These are phyloP conservation scores for Dryadomyces sulphureus DNA, from an alignment of 2,329 filamentous ascomycete species.

Conservation along the genomic window DNA sequence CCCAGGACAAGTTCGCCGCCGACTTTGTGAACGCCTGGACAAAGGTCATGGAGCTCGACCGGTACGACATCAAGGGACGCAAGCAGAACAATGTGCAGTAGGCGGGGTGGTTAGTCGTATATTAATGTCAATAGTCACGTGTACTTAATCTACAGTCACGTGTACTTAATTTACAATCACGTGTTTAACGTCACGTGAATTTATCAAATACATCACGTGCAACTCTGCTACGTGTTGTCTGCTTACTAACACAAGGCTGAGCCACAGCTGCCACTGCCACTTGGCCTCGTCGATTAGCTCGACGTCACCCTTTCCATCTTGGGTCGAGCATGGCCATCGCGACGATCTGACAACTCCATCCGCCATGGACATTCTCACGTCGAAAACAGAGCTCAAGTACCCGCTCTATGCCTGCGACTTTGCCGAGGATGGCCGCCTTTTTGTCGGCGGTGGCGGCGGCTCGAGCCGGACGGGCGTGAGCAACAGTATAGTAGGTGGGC, in stretches of 20 bases:
- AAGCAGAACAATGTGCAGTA: constrained; percentile 2
- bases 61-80: constrained; percentile 35
- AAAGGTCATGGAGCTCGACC: constrained; percentile 62
- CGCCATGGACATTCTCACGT: constrained; percentile 24
- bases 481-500: constrained; percentile 62
- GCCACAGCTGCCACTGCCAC: too few relatives aligned
- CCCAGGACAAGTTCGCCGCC: constrained; percentile 47
- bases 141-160: too few relatives aligned
- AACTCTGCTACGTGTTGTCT: too few relatives aligned
- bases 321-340: not conserved
- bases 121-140: too few relatives aligned
- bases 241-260: too few relatives aligned
- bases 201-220: too few relatives aligned
- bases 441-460: constrained; percentile 81
- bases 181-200: too few relatives aligned
- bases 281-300: too few relatives aligned
- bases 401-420: constrained; percentile 82
- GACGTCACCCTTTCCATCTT: not conserved
- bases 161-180: too few relatives aligned
- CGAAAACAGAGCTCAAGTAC: constrained; percentile 59
- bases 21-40: constrained; percentile 59
- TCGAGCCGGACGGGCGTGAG: constrained; percentile 66
- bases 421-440: constrained; percentile 57
- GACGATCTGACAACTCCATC: not conserved
- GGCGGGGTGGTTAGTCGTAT: too few relatives aligned